Evolutionary conservation across 371 early-diverging fungal species (phyloP), one percentile per base, ranked within the genome.

Genomic region (Circinella minor): DNA sequence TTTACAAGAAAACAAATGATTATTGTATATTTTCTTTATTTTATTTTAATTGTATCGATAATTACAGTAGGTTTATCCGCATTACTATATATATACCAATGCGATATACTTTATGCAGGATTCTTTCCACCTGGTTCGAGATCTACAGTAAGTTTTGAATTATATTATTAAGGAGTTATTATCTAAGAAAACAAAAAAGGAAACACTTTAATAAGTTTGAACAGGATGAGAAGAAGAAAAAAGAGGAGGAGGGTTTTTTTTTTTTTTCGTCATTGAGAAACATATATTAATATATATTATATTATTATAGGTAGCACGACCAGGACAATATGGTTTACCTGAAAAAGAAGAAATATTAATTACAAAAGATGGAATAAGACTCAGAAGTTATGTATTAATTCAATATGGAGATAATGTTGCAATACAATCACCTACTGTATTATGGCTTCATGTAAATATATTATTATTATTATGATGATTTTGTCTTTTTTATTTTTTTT

Each of bases 331-430:
- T 79, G 86, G 89, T 38, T 70, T 94, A 72, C 79, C 82, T 13
- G 89, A 91, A 36, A 94, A 85, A 65, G 96, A 97, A 66, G 93
- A 92, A 20, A 80, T 96, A 27, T 76, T 98, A 43, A 81, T 77
- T 39, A 94, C 98, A 36, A 80, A 86, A 20, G 98, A 97, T 80
- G 89, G 88, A 43, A 90, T 96, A 57, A 74, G 82, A 57, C 81
- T 98, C 64, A 84, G 86, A 61, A 92, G 92, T 4, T 97, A 94
- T 79, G 77, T 93, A 54, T 92, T 96, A 76, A 84, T 88, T 70
- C 87, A 88, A 59, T 76, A 74, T 5, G 81, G 74, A 27, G 83
- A 84, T 43, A 87, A 82, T 5, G 81, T 83, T 43, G 88, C 90
- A 9, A 85, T 83, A 63, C 75, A 78, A 17, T 87, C 91, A 18